A percentile compares a stretch with the other conserved stretches of the same genome.
Conservation (phyloP, 2,329 filamentous ascomycete genomes). For the Colletotrichum sp. region DNA sequence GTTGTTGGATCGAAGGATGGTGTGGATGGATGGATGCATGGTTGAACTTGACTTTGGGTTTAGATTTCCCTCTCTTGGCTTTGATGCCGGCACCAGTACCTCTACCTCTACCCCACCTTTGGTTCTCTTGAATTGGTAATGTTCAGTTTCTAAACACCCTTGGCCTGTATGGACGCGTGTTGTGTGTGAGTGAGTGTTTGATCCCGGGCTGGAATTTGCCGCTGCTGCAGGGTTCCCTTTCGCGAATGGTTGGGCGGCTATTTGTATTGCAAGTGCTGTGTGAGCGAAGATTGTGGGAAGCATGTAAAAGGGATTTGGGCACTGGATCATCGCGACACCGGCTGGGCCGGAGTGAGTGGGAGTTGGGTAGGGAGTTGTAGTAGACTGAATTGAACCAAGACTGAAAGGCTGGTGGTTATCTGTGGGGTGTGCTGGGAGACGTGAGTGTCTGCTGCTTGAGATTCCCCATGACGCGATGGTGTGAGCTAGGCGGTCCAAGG, state of each 20-base stretch:
- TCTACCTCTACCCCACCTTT: background rate
- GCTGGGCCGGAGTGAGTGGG: background rate
- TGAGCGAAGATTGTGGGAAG: rapidly evolving
- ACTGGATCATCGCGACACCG: background rate
- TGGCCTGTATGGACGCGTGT: background rate
- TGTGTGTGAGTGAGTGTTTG: background rate
- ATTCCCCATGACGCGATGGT: too few species aligned
- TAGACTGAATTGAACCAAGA: background rate
- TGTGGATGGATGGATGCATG: background rate
- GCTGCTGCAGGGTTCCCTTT: background rate
- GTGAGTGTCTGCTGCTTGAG: too few species aligned
- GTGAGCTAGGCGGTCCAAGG: too few species aligned
- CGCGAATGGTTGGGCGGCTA: background rate
- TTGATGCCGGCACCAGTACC: background rate
- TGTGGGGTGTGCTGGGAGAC: too few species aligned
- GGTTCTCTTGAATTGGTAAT: background rate
- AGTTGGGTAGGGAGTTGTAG: background rate
- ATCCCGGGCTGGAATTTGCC: background rate
- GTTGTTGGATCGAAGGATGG: background rate
- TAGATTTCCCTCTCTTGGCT: background rate
- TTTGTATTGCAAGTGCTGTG: background rate
- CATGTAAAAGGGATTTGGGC: background rate
- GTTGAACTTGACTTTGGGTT: background rate
- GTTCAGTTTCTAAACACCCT: background rate
- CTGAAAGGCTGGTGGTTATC: background rate